phyloP scores from a whole-genome alignment of 306 rosid genomes.

The Gleditsia sinensis region DNA sequence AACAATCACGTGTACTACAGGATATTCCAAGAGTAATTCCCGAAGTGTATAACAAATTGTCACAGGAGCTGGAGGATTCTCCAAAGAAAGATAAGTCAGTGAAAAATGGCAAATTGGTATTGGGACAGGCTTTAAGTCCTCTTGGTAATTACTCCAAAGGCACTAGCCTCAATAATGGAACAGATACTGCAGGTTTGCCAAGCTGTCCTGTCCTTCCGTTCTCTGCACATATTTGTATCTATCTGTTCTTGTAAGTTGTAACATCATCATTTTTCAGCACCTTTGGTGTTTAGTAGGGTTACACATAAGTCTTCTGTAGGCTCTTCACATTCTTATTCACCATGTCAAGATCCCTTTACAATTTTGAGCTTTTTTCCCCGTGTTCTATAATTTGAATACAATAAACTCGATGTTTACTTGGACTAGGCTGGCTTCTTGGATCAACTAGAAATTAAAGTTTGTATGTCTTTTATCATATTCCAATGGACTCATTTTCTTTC shows the following conservation, averaged over 20 bases:
- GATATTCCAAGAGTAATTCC: constrained; percentile 63
- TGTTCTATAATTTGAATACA: not conserved
- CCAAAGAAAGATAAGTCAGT: constrained; percentile 38
- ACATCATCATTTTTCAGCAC: not conserved
- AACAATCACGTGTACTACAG: constrained; percentile 58
- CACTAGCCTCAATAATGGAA: constrained; percentile 30
- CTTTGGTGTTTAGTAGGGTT: not conserved
- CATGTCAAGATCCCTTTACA: constrained; percentile 13
- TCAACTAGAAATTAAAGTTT: too few species aligned
- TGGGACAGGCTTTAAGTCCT: constrained; percentile 31
- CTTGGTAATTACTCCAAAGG: constrained; percentile 26
- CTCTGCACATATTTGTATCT: not conserved
- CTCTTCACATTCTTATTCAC: constrained; percentile 18
- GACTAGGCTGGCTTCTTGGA: constrained; percentile 9
- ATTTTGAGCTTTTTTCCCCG: not conserved
- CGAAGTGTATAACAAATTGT: constrained; percentile 42
- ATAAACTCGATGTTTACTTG: not conserved
- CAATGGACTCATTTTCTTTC: not conserved
- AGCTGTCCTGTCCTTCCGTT: constrained; percentile 14
- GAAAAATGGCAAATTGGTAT: constrained; percentile 35
- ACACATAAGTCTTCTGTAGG: constrained; percentile 8
- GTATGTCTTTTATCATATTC: not conserved
- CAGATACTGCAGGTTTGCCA: constrained; percentile 44
- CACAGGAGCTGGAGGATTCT: constrained; percentile 38
- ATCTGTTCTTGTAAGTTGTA: not conserved